Conservation (phyloP, 2,329 filamentous ascomycete species). For the Elsinoe perseae region DNA sequence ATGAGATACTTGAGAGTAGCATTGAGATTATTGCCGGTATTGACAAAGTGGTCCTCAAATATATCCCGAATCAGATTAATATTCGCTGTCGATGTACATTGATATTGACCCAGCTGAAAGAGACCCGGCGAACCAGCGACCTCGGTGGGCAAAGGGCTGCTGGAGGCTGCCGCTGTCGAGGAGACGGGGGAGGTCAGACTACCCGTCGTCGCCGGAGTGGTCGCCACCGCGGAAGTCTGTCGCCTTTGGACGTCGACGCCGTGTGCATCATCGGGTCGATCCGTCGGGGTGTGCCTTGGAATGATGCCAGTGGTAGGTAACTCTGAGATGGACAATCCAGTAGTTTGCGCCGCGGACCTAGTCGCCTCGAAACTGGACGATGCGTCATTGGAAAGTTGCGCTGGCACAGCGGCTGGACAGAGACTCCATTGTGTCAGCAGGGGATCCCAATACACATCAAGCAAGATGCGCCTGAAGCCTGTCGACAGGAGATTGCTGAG, state of each 20-base stretch:
- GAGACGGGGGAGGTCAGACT: not conserved
- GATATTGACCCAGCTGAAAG: conserved; percentile 44
- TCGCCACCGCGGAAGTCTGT: not conserved
- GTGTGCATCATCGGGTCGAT: not conserved
- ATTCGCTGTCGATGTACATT: conserved; percentile 47
- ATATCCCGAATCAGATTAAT: conserved; percentile 44
- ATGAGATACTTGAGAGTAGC: conserved; percentile 48
- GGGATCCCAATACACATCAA: conserved; percentile 59
- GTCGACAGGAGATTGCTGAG: conserved; percentile 55
- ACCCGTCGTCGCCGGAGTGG: not conserved
- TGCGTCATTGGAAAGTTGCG: conserved; percentile 11
- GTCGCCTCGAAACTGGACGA: conserved; percentile 17
- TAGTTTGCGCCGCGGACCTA: conserved; percentile 15
- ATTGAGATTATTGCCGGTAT: conserved; percentile 48
- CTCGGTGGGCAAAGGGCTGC: conserved; percentile 6
- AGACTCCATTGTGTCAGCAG: conserved; percentile 49
- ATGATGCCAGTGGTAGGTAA: conserved; percentile 10
- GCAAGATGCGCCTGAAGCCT: conserved; percentile 50
- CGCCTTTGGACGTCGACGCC: not conserved
- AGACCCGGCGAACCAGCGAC: conserved; percentile 21
- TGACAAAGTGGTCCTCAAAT: conserved; percentile 46
- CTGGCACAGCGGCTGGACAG: conserved; percentile 45
- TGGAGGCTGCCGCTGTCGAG: not conserved
- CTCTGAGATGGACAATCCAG: conserved; percentile 15
- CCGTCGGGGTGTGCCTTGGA: conserved; percentile 11